Evolutionary conservation across 1,284 basidiomycete genomes (phyloP).

Genomic region (Chalciporus sp.): DNA sequence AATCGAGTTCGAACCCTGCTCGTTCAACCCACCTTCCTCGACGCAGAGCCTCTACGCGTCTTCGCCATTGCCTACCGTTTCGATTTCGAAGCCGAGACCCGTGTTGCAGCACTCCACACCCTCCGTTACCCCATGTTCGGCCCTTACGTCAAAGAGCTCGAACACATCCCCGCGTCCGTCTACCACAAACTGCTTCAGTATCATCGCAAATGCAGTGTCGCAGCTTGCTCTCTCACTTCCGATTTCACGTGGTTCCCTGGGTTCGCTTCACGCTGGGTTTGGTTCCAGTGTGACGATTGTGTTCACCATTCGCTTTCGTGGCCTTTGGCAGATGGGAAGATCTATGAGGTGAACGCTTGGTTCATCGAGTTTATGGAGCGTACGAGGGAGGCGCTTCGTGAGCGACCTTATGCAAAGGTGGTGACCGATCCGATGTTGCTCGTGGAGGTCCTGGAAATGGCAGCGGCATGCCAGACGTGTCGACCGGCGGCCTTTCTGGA

Average conservation of each 20-base stretch:
- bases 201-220: constrained; percentile 36
- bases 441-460: constrained; percentile 32
- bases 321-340: constrained; percentile 37
- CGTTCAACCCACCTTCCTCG: constrained; percentile 26
- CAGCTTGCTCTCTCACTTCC: constrained; percentile 34
- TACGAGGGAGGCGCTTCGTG: constrained; percentile 31
- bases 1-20: constrained; percentile 27
- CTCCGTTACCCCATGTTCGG: constrained; percentile 35
- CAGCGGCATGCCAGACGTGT: constrained; percentile 29
- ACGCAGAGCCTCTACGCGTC: constrained; percentile 33
- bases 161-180: constrained; percentile 36
- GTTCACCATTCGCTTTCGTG: constrained; percentile 35
- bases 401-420: constrained; percentile 34
- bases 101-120: constrained; percentile 31
- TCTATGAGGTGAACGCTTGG: constrained; percentile 37
- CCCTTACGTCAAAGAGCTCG: constrained; percentile 37
- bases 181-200: constrained; percentile 40
- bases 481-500: constrained; percentile 33
- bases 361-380: constrained; percentile 39
- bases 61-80: constrained; percentile 37
- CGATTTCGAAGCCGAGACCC: constrained; percentile 31
- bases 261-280: constrained; percentile 40
- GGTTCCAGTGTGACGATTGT: constrained; percentile 39
- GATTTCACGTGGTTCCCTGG: constrained; percentile 40
- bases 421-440: constrained; percentile 33